Conservation (phyloP, 2,329 filamentous ascomycete species). For the Claviceps humidiphila region DNA sequence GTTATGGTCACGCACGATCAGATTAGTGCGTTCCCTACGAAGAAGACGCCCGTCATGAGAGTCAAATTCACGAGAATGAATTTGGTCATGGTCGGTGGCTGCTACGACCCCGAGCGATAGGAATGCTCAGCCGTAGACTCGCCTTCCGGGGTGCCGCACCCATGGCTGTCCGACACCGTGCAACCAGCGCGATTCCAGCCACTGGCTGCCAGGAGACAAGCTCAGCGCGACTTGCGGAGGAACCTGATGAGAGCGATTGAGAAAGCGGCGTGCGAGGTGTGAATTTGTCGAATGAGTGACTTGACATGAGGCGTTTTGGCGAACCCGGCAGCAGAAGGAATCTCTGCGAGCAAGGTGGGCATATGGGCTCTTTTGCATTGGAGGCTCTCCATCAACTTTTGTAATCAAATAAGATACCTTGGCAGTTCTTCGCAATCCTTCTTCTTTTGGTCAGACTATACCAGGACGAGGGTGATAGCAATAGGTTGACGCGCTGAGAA, state of each 20-base stretch:
- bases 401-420: not conserved
- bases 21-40: conserved; percentile 87
- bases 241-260: not conserved
- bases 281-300: not conserved
- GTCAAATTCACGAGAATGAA: conserved; percentile 95
- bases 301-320: not conserved
- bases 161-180: conserved; percentile 1
- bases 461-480: not conserved
- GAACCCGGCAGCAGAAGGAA: not conserved
- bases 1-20: conserved; percentile 85
- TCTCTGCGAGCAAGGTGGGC: not conserved
- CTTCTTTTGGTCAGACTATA: no score
- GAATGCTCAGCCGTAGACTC: conserved; percentile 4
- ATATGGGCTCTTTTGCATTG: not conserved
- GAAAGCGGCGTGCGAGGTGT: not conserved
- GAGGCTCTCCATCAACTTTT: not conserved
- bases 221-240: conserved; percentile 3
- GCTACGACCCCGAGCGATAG: conserved; percentile 43
- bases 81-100: conserved; percentile 72
- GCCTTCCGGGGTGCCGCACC: not conserved
- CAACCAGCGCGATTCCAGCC: conserved; percentile 2
- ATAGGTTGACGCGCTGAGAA: not conserved
- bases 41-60: conserved; percentile 90
- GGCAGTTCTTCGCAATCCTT: not conserved
- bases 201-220: conserved; percentile 4